Evolutionary conservation across 164 flowering plant species (phyloP).

Genomic region (Chimonanthus praecox): DNA sequence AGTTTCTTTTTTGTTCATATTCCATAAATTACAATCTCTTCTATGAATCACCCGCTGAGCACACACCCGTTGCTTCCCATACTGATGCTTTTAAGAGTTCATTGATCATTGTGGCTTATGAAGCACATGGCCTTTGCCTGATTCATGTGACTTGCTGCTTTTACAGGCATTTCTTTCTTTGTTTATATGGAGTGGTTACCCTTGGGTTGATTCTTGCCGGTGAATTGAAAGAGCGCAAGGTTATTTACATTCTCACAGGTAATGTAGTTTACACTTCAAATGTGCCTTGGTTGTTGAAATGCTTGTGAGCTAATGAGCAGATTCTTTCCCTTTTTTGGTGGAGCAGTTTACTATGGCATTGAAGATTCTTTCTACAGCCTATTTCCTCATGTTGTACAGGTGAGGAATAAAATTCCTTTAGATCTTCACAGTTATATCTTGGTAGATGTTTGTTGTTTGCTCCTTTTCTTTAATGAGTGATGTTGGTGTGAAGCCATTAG

Average conservation of each 20-base stretch:
- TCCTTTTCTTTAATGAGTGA: not conserved
- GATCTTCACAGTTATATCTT: not conserved
- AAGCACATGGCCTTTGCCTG: not conserved
- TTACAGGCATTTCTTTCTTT: constrained; percentile 87
- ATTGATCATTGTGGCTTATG: not conserved
- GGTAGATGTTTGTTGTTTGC: not conserved
- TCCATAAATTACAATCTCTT: not conserved
- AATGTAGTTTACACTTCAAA: constrained; percentile 1
- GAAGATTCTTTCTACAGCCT: constrained; percentile 67
- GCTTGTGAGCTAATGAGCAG: not conserved
- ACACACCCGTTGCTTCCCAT: no score
- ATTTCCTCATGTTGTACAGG: constrained; percentile 88
- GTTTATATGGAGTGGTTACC: constrained; percentile 68
- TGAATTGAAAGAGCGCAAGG: constrained; percentile 55
- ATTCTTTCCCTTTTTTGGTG: constrained; percentile 16
- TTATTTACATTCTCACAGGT: constrained; percentile 77
- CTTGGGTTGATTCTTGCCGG: constrained; percentile 81
- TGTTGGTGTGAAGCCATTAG: not conserved
- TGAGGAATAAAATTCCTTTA: constrained; percentile 20
- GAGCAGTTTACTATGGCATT: constrained; percentile 79
- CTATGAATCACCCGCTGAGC: not conserved
- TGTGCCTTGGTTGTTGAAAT: not conserved
- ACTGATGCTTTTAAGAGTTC: not conserved
- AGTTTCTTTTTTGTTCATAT: no score
- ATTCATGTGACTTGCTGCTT: not conserved